phyloP scores from a whole-genome alignment of 1,284 basidiomycete genomes.

The Anthracocystis setariae region DNA sequence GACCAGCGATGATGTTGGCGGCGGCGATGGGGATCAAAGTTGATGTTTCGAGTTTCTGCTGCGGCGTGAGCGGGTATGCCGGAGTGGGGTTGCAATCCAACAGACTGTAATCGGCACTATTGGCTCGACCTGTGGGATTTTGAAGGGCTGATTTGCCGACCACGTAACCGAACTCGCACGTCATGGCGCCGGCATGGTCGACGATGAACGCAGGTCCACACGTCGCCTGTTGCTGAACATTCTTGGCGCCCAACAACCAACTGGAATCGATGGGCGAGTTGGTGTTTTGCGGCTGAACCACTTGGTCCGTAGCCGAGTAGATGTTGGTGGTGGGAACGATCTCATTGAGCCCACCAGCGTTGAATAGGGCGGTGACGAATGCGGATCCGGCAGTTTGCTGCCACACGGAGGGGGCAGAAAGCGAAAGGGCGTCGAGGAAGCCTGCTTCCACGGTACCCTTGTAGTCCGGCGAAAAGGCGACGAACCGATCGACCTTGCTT shows the following conservation, averaged over 20 bases:
- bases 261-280: slow-evolving; percentile 17
- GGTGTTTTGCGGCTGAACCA: slow-evolving; percentile 29
- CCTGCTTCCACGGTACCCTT: slow-evolving; percentile 25
- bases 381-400: slow-evolving; percentile 31
- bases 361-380: slow-evolving; percentile 21
- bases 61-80: slow-evolving; percentile 10
- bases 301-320: slow-evolving; percentile 32
- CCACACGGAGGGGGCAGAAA: slow-evolving; percentile 18
- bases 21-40: slow-evolving; percentile 17
- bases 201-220: slow-evolving; percentile 25
- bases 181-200: slow-evolving; percentile 31
- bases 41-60: slow-evolving; percentile 15
- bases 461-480: slow-evolving; percentile 46
- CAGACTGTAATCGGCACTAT: slow-evolving; percentile 13
- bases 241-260: slow-evolving; percentile 27
- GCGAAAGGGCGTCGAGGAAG: slow-evolving; percentile 2
- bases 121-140: slow-evolving; percentile 9
- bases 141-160: slow-evolving; percentile 24
- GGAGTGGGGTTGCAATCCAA: slow-evolving; percentile 30
- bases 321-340: slow-evolving; percentile 46
- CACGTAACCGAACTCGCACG: slow-evolving; percentile 25
- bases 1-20: slow-evolving; percentile 13
- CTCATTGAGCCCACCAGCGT: slow-evolving; percentile 34
- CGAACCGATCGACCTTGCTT: slow-evolving; percentile 16
- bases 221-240: slow-evolving; percentile 29